phyloP scores from a whole-genome alignment of 495 filamentous ascomycete genomes.

The Podospora pseudocomata region DNA sequence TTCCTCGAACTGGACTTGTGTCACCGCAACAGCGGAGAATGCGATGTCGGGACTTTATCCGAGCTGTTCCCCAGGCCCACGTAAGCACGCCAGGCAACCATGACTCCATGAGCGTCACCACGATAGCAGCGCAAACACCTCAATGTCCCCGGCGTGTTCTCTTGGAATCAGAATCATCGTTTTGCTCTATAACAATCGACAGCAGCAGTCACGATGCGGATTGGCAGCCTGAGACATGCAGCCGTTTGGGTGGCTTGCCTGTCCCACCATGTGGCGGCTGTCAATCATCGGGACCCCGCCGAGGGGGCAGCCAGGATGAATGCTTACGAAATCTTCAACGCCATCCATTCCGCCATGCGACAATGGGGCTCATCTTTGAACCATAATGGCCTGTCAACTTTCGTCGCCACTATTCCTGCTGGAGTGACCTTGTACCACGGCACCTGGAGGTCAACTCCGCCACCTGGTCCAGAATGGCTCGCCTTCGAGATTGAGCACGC shows the following conservation, averaged over 20 bases:
- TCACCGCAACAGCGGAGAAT: not conserved
- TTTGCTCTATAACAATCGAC: too few species aligned
- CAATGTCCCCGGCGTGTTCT: not conserved
- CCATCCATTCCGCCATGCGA: conserved; percentile 57
- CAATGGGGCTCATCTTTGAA: conserved; percentile 67
- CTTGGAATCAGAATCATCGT: too few species aligned
- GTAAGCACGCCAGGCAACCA: not conserved
- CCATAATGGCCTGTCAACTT: conserved; percentile 68
- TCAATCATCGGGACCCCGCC: conserved; percentile 18
- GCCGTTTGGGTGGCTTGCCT: conserved; percentile 14
- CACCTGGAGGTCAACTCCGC: conserved; percentile 32
- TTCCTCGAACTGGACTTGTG: too few species aligned
- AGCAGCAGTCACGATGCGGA: not conserved
- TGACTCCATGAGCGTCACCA: not conserved
- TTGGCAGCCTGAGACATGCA: not conserved
- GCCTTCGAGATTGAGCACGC: conserved; percentile 70
- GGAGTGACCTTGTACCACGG: conserved; percentile 65
- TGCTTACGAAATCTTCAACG: conserved; percentile 63
- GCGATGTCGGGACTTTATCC: not conserved
- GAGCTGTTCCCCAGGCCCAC: not conserved
- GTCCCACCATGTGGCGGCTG: not conserved
- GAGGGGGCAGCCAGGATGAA: conserved; percentile 39
- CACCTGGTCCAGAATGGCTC: conserved; percentile 60
- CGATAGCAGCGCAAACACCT: not conserved
- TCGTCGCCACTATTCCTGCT: conserved; percentile 54